Conservation (phyloP, 495 filamentous ascomycete genomes). For the Amniculicola lignicola region DNA sequence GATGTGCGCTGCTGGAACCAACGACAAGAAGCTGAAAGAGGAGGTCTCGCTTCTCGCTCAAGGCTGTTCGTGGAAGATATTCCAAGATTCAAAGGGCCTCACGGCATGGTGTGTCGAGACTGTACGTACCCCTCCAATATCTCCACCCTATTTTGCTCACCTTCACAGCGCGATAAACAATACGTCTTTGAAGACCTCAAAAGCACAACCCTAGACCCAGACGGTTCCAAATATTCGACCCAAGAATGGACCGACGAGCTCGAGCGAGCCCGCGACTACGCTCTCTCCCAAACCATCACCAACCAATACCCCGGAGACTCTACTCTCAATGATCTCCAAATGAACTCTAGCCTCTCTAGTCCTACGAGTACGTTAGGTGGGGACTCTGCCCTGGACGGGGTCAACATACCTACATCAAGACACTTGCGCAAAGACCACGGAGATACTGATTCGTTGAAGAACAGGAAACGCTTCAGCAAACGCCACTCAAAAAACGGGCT, state of each 20-base stretch:
- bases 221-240: constrained; percentile 51
- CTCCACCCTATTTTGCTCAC: constrained; percentile 20
- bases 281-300: constrained; percentile 62
- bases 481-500: constrained; percentile 87
- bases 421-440: constrained; percentile 40
- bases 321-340: constrained; percentile 66
- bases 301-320: constrained; percentile 68
- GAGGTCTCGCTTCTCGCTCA: constrained; percentile 76
- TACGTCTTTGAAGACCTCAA: constrained; percentile 92
- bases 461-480: constrained; percentile 80
- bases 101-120: constrained; percentile 91
- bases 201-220: constrained; percentile 47
- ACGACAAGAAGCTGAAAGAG: constrained; percentile 91
- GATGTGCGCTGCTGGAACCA: constrained; percentile 85
- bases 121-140: constrained; percentile 54
- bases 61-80: constrained; percentile 72
- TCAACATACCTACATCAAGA: constrained; percentile 49
- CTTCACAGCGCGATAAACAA: constrained; percentile 73
- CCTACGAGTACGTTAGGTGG: constrained; percentile 68
- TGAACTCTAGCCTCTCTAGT: constrained; percentile 68
- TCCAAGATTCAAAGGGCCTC: constrained; percentile 76
- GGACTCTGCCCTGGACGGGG: constrained; percentile 42
- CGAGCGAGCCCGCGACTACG: constrained; percentile 77
- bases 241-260: constrained; percentile 88
- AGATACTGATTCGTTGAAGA: constrained; percentile 57